Conservation (phyloP, 805 yeast species). For the Starmerella riodocensis region DNA sequence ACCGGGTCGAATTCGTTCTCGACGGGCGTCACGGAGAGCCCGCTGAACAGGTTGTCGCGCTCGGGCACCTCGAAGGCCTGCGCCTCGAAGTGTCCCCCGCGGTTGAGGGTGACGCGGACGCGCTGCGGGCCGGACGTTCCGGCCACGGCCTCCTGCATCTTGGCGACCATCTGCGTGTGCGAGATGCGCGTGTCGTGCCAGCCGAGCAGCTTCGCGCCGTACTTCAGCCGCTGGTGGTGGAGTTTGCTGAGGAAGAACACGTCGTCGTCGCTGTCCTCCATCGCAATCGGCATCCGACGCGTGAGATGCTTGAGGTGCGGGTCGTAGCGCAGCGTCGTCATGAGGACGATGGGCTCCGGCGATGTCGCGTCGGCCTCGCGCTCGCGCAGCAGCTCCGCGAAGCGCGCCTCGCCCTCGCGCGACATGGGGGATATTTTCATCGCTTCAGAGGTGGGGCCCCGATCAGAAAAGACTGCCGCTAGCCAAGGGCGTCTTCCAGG, state of each 20-base stretch:
- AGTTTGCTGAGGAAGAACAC: constrained; percentile 50
- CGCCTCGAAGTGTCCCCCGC: constrained; percentile 28
- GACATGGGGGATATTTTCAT: constrained; percentile 20
- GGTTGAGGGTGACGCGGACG: constrained; percentile 35
- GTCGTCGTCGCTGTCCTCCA: constrained; percentile 22
- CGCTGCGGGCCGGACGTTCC: constrained; percentile 30
- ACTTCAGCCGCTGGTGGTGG: constrained; percentile 48
- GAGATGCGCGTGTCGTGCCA: constrained; percentile 34
- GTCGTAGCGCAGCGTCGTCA: constrained; percentile 67
- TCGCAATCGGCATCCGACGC: constrained; percentile 21
- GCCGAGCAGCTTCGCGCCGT: constrained; percentile 42
- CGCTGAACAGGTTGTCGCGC: constrained; percentile 24
- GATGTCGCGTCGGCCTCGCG: background rate
- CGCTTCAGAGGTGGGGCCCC: no score
- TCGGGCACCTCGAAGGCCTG: constrained; percentile 29
- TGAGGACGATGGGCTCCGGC: constrained; percentile 37
- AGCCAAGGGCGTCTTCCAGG: no score
- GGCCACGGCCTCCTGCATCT: constrained; percentile 24
- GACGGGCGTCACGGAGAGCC: constrained; percentile 19
- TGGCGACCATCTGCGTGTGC: constrained; percentile 31
- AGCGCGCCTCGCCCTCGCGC: constrained; percentile 11
- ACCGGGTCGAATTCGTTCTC: constrained; percentile 20
- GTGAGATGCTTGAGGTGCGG: constrained; percentile 36
- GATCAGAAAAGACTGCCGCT: no score
- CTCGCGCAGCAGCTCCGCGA: background rate